Evolutionary conservation across 83 land plant genomes (phyloP).

Genomic region (Thuja plicata): DNA sequence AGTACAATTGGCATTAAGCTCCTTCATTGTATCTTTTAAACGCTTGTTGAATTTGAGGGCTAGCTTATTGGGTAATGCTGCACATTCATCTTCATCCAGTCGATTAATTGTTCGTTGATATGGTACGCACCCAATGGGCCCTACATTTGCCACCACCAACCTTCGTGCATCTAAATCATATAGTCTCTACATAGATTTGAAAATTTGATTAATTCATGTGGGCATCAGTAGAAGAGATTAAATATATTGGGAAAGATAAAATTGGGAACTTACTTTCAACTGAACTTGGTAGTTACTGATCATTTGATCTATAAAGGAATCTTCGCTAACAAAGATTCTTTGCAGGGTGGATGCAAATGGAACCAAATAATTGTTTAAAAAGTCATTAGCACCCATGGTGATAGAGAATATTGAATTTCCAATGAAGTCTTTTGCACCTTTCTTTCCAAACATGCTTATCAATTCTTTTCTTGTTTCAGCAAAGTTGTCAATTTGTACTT

Average conservation of each 20-base stretch:
- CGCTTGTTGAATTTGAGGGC: conserved; percentile 51
- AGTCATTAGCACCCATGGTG: conserved; percentile 81
- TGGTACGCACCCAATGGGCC: conserved; percentile 82
- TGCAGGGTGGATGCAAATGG: conserved; percentile 53
- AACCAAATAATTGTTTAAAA: conserved; percentile 76
- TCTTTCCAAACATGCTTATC: not conserved
- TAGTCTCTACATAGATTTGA: conserved; percentile 41
- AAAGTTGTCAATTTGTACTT: conserved; percentile 10
- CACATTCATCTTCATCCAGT: conserved; percentile 38
- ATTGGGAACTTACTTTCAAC: conserved; percentile 35
- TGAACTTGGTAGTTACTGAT: conserved; percentile 50
- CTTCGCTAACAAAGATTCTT: conserved; percentile 32
- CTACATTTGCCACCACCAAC: conserved; percentile 62
- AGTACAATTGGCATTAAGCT: conserved; percentile 53
- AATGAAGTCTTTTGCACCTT: not conserved
- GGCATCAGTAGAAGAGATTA: not conserved
- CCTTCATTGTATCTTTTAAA: conserved; percentile 37
- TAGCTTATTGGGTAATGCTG: conserved; percentile 41
- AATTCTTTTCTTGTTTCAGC: not conserved
- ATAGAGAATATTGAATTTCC: conserved; percentile 57
- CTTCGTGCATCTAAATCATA: conserved; percentile 65
- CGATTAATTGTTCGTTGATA: conserved; percentile 59
- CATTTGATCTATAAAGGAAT: conserved; percentile 41
- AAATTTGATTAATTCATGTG: not conserved
- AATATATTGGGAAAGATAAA: not conserved